Conservation (phyloP, 2,329 filamentous ascomycete species). For the Decorospora gaudefroyi region DNA sequence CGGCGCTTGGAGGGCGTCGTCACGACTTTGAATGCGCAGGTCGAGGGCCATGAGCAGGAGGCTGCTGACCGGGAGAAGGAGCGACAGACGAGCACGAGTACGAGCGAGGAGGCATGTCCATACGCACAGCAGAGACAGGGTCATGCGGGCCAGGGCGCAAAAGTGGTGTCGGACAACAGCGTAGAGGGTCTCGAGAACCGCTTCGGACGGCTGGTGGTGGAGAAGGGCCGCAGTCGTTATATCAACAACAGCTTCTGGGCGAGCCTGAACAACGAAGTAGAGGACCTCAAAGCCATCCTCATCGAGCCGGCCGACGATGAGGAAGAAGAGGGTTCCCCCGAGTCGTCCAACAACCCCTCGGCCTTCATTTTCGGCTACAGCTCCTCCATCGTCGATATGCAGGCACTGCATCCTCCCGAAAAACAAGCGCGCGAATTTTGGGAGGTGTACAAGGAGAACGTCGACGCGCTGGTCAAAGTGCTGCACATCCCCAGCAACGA, state of each 20-base stretch:
- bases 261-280: slow-evolving; percentile 74
- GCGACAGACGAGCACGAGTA: slow-evolving; percentile 19
- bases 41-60: slow-evolving; percentile 45
- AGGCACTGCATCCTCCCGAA: slow-evolving; percentile 67
- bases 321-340: slow-evolving; percentile 55
- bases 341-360: slow-evolving; percentile 39
- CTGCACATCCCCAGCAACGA: slow-evolving; percentile 71
- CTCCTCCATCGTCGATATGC: slow-evolving; percentile 69
- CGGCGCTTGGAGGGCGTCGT: slow-evolving; percentile 77
- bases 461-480: slow-evolving; percentile 73
- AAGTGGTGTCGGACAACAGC: slow-evolving; percentile 37
- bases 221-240: slow-evolving; percentile 72
- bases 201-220: slow-evolving; percentile 71
- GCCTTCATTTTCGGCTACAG: slow-evolving; percentile 74
- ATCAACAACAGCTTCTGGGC: slow-evolving; percentile 79
- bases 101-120: slow-evolving; percentile 15
- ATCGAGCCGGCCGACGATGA: slow-evolving; percentile 66
- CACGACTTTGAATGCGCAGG: slow-evolving; percentile 57
- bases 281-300: slow-evolving; percentile 65
- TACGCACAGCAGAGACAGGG: background rate
- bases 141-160: slow-evolving; percentile 10
- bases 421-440: slow-evolving; percentile 67
- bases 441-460: slow-evolving; percentile 72
- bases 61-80: slow-evolving; percentile 35
- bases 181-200: slow-evolving; percentile 54